A percentile compares a stretch with the other conserved stretches of the same genome.
phyloP scores from a whole-genome alignment of 768 basidiomycete genomes.

The Russula sp. region DNA sequence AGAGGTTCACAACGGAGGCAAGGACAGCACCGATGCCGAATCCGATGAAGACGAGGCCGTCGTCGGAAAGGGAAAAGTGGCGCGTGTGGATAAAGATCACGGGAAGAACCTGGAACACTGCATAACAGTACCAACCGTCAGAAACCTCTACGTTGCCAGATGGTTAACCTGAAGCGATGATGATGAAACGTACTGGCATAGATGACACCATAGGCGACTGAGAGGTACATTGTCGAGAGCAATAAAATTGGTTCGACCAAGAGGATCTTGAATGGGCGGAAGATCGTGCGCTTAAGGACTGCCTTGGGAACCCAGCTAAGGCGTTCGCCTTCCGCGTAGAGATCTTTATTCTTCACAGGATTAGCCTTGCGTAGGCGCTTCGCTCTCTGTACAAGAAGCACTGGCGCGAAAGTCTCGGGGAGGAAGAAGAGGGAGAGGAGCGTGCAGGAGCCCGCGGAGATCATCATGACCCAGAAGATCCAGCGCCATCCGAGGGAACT shows the following conservation, averaged over 20 bases:
- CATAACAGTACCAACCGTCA: not conserved
- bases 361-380: slow-evolving; percentile 40
- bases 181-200: slow-evolving; percentile 41
- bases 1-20: slow-evolving; percentile 26
- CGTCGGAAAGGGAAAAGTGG: slow-evolving; percentile 32
- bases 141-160: not conserved
- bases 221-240: slow-evolving; percentile 53
- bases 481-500: slow-evolving; percentile 44
- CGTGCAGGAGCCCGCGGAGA: slow-evolving; percentile 49
- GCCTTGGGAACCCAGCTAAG: slow-evolving; percentile 46
- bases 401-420: slow-evolving; percentile 63
- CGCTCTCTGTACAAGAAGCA: slow-evolving; percentile 25
- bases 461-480: slow-evolving; percentile 67
- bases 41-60: slow-evolving; percentile 36
- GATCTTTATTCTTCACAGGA: slow-evolving; percentile 35
- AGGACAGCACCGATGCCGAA: slow-evolving; percentile 32
- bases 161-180: too few species aligned
- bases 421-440: slow-evolving; percentile 38
- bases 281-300: slow-evolving; percentile 47
- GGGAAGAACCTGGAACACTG: slow-evolving; percentile 35
- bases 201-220: slow-evolving; percentile 52
- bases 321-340: slow-evolving; percentile 54
- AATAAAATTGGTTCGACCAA: slow-evolving; percentile 55
- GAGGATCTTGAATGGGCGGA: slow-evolving; percentile 57
- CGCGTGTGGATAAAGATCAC: slow-evolving; percentile 32